These are phyloP conservation scores for Alternaria gansuensis DNA, from an alignment of 2,329 filamentous ascomycete species.

Conservation along the genomic window DNA sequence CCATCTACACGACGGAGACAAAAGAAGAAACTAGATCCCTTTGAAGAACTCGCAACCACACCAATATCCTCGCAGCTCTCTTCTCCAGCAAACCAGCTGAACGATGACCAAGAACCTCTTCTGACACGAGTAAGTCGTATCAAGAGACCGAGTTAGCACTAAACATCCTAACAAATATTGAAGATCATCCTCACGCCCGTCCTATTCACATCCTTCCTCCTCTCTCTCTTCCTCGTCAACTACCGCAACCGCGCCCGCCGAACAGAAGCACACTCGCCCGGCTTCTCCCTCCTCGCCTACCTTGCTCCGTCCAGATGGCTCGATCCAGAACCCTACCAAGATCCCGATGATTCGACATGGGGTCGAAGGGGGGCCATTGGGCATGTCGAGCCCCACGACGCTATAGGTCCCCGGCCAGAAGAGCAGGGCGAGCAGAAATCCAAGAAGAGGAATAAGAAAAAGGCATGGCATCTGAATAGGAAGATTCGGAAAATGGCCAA, in stretches of 20 bases:
- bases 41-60: conserved; percentile 41
- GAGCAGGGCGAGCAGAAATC: conserved; percentile 6
- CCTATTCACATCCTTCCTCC: conserved; percentile 69
- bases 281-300: conserved; percentile 33
- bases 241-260: conserved; percentile 63
- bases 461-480: conserved; percentile 53
- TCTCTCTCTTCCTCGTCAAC: conserved; percentile 72
- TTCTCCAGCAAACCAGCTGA: conserved; percentile 30
- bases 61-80: conserved; percentile 35
- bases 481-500: conserved; percentile 65
- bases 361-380: conserved; percentile 19
- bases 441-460: conserved; percentile 25
- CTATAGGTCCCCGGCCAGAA: conserved; percentile 26
- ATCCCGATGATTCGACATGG: conserved; percentile 45
- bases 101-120: conserved; percentile 34
- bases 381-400: conserved; percentile 37
- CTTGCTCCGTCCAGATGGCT: conserved; percentile 40
- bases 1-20: conserved; percentile 29
- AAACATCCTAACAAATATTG: background rate
- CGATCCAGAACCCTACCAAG: conserved; percentile 57
- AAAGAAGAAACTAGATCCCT: conserved; percentile 43
- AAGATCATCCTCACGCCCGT: conserved; percentile 68
- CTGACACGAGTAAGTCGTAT: conserved; percentile 35
- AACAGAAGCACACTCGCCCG: conserved; percentile 45
- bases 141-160: background rate